These are phyloP conservation scores for Apiospora phragmitis DNA, from an alignment of 2,329 filamentous ascomycete species.

Conservation along the genomic window DNA sequence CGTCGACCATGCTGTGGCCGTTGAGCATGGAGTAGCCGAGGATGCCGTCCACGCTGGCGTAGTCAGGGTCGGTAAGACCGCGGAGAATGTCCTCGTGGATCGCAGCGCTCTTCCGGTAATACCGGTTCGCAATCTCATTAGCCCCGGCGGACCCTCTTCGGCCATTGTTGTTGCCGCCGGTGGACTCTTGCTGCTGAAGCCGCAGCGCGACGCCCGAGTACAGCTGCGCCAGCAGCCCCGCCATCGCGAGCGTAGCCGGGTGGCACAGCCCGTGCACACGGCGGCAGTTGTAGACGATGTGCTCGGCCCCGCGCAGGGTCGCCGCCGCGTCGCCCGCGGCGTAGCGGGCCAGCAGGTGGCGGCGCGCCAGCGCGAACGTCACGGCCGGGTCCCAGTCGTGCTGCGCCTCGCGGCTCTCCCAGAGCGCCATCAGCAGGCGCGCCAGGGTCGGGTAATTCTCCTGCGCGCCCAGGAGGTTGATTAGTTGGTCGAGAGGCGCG, in stretches of 20 bases:
- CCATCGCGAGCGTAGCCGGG: slow-evolving; percentile 24
- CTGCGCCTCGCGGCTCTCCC: slow-evolving; percentile 26
- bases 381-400: slow-evolving; percentile 18
- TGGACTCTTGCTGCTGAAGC: slow-evolving; percentile 33
- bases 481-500: slow-evolving; percentile 41
- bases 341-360: slow-evolving; percentile 22
- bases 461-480: slow-evolving; percentile 43
- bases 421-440: slow-evolving; percentile 36
- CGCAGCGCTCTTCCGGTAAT: slow-evolving; percentile 38
- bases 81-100: slow-evolving; percentile 39
- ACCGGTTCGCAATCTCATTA: slow-evolving; percentile 35
- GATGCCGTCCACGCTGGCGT: slow-evolving; percentile 29
- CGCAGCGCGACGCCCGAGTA: slow-evolving; percentile 32
- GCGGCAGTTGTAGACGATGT: slow-evolving; percentile 27
- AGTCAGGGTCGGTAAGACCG: slow-evolving; percentile 32
- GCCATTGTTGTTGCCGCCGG: slow-evolving; percentile 21
- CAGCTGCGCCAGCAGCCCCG: slow-evolving; percentile 22
- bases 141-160: slow-evolving; percentile 25
- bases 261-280: slow-evolving; percentile 25
- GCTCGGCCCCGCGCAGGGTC: slow-evolving; percentile 23
- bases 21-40: slow-evolving; percentile 1
- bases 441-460: slow-evolving; percentile 43
- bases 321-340: slow-evolving; percentile 20
- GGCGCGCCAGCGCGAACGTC: slow-evolving; percentile 19
- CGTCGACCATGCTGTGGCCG: slow-evolving; percentile 22